Base-by-base conservation (phyloP, 2,329 filamentous ascomycete species). In the Claviceps spartinae region DNA sequence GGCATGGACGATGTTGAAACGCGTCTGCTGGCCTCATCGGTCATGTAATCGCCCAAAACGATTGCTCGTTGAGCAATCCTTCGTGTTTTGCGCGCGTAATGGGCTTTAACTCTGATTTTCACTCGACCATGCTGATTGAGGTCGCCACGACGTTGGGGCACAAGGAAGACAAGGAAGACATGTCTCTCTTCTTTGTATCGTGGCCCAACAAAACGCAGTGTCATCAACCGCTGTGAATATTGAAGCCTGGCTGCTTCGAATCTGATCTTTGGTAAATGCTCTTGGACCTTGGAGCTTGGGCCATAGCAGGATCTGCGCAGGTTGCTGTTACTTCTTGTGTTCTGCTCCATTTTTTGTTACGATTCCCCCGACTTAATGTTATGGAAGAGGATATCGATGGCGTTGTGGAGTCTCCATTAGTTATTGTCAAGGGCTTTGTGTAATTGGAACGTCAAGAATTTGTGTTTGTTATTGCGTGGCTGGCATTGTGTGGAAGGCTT, bases 1-100 rank as follows among this genome's bases (percentile, higher is more conserved):
- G 67, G 65, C 16, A 72, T 73, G 65, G 70, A 72, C 53, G 70
- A 73, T 46, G 70, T 72, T 48, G 70, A 73, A 55, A 65, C 67
- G 49, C 67, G 70, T 52, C 62, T 73, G 48, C 60, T 73, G 54
- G 69, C 70, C 52, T 69, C 68, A 51, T 61, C 68, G 56, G 69
- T 71, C 60, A 69, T 72, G 67, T 72, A 70, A 64, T 60, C 57
- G 30, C 9, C 52, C 26, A 52, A 51, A 50, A 46, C 30, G 41
- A 49, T 24, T 16, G 38, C 9, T 51, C 44, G 20, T 53, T 38
- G 45, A 48, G 48, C 38, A 37, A 40, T 48, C 3, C 36, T 26
- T 44, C 24, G 20, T 26, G 30, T 9, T 47, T 38, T 7, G 44
- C n/a, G 22, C 30, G 14, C 6, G 14, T 37, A 22, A 4, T 9